Conservation (phyloP, 1,139 yeast genomes). For the Suhomyces kunorum region DNA sequence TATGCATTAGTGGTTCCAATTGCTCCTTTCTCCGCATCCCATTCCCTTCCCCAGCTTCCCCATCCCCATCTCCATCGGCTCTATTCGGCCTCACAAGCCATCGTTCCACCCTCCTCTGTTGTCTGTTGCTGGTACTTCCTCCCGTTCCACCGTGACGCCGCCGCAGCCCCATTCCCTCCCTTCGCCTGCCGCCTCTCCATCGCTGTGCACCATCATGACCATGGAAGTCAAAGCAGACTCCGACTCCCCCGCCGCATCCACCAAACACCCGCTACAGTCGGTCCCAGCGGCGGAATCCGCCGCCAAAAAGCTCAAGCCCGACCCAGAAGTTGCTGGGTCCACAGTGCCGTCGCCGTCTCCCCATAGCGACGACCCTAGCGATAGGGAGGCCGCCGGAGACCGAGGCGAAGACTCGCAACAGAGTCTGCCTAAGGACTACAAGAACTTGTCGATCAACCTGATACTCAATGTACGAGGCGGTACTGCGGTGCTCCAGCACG, state of each 20-base stretch:
- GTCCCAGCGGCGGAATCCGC: neutral
- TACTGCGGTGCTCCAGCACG: neutral
- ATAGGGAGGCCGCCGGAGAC: neutral
- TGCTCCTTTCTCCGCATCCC: neutral
- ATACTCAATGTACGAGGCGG: constrained; percentile 14
- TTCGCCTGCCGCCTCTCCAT: neutral
- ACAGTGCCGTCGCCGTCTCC: constrained; percentile 3
- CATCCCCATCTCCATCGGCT: neutral
- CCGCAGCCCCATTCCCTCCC: neutral
- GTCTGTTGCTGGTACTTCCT: neutral
- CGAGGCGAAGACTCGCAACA: constrained; percentile 3
- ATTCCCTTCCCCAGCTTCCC: neutral
- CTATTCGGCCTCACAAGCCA: neutral
- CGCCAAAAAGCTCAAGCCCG: constrained; percentile 2
- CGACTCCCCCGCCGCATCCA: constrained; percentile 2
- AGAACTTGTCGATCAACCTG: constrained; percentile 17
- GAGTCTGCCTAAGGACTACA: constrained; percentile 14
- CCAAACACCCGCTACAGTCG: constrained; percentile 1
- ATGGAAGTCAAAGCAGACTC: constrained; percentile 2
- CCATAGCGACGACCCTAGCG: neutral
- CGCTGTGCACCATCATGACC: neutral
- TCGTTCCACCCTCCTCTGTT: neutral
- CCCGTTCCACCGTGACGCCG: neutral
- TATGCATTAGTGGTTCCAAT: neutral
- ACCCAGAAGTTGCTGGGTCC: neutral